Evolutionary conservation across 805 yeast genomes (phyloP).

Genomic region (Cyberlindnera petersonii): DNA sequence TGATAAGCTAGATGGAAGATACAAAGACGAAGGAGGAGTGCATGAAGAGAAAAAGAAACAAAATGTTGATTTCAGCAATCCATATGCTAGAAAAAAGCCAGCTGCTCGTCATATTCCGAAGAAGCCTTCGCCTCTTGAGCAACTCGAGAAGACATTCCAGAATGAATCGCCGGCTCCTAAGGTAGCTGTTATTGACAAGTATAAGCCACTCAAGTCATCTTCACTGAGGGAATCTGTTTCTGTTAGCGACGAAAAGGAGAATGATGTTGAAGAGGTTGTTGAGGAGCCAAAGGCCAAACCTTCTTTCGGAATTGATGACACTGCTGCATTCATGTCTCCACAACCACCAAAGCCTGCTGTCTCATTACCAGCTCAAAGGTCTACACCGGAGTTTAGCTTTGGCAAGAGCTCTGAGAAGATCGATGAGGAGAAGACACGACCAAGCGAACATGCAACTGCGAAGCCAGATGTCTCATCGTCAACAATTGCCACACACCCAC

Average conservation of each 20-base stretch:
- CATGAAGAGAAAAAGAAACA: constrained; percentile 5
- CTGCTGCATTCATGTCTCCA: not conserved
- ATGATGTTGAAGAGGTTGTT: constrained; percentile 5
- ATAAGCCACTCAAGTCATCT: constrained; percentile 36
- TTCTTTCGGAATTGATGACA: constrained; percentile 3
- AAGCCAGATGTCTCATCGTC: constrained; percentile 1
- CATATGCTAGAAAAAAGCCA: constrained; percentile 31
- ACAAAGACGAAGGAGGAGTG: constrained; percentile 6
- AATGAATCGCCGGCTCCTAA: constrained; percentile 4
- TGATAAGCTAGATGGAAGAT: no score
- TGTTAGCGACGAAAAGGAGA: constrained; percentile 19
- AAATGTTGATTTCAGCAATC: constrained; percentile 34
- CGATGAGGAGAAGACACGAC: not conserved
- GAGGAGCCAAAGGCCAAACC: constrained; percentile 4
- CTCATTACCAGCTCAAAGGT: no score
- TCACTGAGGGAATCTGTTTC: constrained; percentile 33
- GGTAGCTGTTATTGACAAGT: constrained; percentile 19
- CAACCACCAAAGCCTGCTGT: not conserved
- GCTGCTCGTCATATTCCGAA: not conserved
- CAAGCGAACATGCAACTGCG: no score
- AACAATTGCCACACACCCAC: not conserved
- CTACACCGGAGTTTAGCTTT: constrained; percentile 2
- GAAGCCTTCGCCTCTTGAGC: constrained; percentile 20
- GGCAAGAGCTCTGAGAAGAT: not conserved
- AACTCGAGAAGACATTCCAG: constrained; percentile 22